phyloP scores from a whole-genome alignment of 2,329 filamentous ascomycete genomes.

The Penicillium sp. region DNA sequence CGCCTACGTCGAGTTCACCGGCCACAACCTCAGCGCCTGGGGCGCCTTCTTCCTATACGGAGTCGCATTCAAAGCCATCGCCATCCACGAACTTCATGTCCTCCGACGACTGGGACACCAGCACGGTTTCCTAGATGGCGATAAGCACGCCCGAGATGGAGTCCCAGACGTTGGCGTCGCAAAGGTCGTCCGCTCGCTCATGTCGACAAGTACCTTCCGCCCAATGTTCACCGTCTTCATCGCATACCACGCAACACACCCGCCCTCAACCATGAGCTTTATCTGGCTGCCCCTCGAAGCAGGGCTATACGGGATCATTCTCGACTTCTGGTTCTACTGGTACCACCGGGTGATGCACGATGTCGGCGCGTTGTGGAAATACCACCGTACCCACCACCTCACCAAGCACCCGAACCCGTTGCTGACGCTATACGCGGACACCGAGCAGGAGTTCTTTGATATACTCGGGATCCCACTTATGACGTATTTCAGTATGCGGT shows the following conservation, averaged over 20 bases:
- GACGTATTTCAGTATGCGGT: too few relatives aligned
- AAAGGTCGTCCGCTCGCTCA: constrained; percentile 25
- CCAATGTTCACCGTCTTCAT: constrained; percentile 28
- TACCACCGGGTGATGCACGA: constrained; percentile 31
- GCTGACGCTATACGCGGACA: too few relatives aligned
- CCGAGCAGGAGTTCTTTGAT: too few relatives aligned
- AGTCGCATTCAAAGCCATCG: constrained; percentile 25
- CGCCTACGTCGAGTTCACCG: too few relatives aligned
- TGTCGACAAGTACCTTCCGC: constrained; percentile 21
- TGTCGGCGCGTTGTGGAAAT: constrained; percentile 1
- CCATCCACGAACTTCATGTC: constrained; percentile 27
- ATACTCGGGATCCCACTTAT: too few relatives aligned
- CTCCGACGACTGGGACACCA: constrained; percentile 27
- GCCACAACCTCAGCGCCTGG: too few relatives aligned
- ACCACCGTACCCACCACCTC: too few relatives aligned
- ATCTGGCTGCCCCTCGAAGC: constrained; percentile 25
- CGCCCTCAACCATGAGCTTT: constrained; percentile 22
- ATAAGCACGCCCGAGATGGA: constrained; percentile 29
- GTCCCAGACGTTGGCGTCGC: constrained; percentile 29
- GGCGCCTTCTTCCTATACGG: constrained; percentile 13
- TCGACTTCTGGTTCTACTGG: constrained; percentile 34
- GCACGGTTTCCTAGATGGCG: constrained; percentile 28
- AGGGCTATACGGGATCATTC: constrained; percentile 27
- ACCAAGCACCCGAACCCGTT: too few relatives aligned
- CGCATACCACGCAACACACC: constrained; percentile 18